Evolutionary conservation across 495 filamentous ascomycete genomes (phyloP).

Genomic region (Corynascus novoguineensis): DNA sequence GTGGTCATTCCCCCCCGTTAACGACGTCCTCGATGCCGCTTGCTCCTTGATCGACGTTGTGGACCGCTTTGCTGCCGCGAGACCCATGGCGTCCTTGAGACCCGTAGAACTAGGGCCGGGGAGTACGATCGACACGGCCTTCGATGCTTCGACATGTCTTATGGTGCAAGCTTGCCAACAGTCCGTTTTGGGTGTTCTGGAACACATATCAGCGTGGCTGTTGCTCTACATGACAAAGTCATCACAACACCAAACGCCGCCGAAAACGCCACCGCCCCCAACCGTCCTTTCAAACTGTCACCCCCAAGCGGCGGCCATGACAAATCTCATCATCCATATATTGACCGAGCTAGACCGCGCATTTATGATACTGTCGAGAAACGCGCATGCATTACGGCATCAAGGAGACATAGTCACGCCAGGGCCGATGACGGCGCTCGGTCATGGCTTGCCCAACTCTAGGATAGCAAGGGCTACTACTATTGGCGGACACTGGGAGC

Average conservation of each 20-base stretch:
- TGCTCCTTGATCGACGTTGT: slow-evolving; percentile 17
- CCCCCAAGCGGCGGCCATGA: slow-evolving; percentile 4
- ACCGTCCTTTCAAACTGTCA: not conserved
- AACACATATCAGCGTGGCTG: slow-evolving; percentile 9
- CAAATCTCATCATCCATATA: slow-evolving; percentile 11
- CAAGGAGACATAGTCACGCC: too few species aligned
- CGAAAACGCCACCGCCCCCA: not conserved
- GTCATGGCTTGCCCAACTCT: too few species aligned
- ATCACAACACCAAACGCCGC: not conserved
- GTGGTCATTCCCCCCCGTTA: slow-evolving; percentile 8
- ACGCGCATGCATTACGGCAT: not conserved
- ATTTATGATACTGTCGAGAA: not conserved
- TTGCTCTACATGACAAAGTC: not conserved
- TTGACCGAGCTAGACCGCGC: slow-evolving; percentile 4
- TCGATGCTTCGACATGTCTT: slow-evolving; percentile 9
- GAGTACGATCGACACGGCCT: not conserved
- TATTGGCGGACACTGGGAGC: not conserved
- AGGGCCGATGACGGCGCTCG: too few species aligned
- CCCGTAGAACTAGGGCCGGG: not conserved
- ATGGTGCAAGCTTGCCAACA: slow-evolving; percentile 14
- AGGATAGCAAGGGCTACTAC: not conserved
- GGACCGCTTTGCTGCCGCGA: slow-evolving; percentile 2
- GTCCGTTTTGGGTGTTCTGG: slow-evolving; percentile 14
- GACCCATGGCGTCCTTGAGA: not conserved
- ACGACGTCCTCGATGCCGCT: slow-evolving; percentile 17